Evolutionary conservation across 129 eudicot genomes (phyloP).

Genomic region (Artemisia argyi): DNA sequence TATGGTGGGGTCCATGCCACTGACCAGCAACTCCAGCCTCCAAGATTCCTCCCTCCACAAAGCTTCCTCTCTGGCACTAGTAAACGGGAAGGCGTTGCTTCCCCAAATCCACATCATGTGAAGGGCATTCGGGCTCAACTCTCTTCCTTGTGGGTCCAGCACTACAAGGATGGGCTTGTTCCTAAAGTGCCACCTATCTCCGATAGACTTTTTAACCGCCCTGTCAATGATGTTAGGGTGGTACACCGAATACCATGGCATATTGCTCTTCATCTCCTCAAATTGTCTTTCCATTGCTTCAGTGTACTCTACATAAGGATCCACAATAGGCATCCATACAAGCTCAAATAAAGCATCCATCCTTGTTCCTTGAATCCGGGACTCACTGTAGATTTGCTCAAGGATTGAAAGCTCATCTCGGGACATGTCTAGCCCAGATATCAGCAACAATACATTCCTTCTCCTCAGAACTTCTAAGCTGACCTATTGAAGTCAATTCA

Average conservation of each 20-base stretch:
- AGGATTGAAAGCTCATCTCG: constrained; percentile 58
- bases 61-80: constrained; percentile 45
- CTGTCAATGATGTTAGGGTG: constrained; percentile 50
- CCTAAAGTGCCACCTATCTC: constrained; percentile 65
- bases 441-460: constrained; percentile 64
- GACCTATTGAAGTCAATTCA: constrained; percentile 40
- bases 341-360: constrained; percentile 50
- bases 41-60: constrained; percentile 67
- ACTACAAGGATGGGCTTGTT: constrained; percentile 63
- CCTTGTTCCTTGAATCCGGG: constrained; percentile 41
- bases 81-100: constrained; percentile 60
- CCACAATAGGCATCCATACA: constrained; percentile 68
- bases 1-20: constrained; percentile 52
- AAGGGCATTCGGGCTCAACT: constrained; percentile 60
- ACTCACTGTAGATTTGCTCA: constrained; percentile 58
- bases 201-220: constrained; percentile 44
- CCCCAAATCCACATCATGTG: constrained; percentile 86
- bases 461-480: constrained; percentile 58
- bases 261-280: constrained; percentile 40
- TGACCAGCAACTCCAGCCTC: constrained; percentile 66
- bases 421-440: constrained; percentile 65
- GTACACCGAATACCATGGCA: constrained; percentile 72
- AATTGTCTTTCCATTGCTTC: constrained; percentile 38
- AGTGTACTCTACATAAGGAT: constrained; percentile 43
- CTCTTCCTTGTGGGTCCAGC: constrained; percentile 61